Base-by-base conservation (phyloP, 768 basidiomycete genomes). In the Panaeolus papilionaceus region DNA sequence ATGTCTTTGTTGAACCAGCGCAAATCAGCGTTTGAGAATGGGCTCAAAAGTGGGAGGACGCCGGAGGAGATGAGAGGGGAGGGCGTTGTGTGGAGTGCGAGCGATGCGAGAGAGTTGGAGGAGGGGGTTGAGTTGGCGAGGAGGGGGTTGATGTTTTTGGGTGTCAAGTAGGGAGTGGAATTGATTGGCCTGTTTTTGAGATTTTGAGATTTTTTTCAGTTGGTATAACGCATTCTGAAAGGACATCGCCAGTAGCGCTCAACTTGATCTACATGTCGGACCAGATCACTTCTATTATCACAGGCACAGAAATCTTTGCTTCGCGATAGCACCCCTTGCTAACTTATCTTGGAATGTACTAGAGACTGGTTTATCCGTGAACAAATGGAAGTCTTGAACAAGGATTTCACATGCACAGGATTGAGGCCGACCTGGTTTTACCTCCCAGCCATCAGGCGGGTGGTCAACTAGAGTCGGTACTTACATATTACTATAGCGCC, bases 141-240 rank as follows among this genome's bases (percentile, higher is more conserved):
- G 81, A 84, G 90, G 66, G 97, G 96, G 0, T 78, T 98, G 77
- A 79, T 94, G 74, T 98, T 98, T 77, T 82, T 96, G 65, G 87
- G 90, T 7, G 80, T 93, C 28, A 85, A 84, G 71, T 75, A 77
- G 68, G 45, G 12, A 18, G 47, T 42, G 20, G 37, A 33, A 28
- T 16, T 28, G 16, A 28, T 37, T 23, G 3, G 14, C 2, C 9
- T 40, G 39, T 14, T 40, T 40, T 40, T 40, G 39, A 40, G 9
- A 14, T 40, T 40, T 39, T 42, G 42, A 42, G 12, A 11, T 42
- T 8, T 42, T 42, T 42, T 42, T 42, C 0, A 23, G 23, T 23
- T 23, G 23, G 23, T 1, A 23, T 23, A 23, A 23, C 23, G 23
- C 23, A 23, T 23, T 23, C 23, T 23, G 23, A 23, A 23, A 23